Evolutionary conservation across 2,329 filamentous ascomycete species (phyloP).

Genomic region (Onygena corvina): DNA sequence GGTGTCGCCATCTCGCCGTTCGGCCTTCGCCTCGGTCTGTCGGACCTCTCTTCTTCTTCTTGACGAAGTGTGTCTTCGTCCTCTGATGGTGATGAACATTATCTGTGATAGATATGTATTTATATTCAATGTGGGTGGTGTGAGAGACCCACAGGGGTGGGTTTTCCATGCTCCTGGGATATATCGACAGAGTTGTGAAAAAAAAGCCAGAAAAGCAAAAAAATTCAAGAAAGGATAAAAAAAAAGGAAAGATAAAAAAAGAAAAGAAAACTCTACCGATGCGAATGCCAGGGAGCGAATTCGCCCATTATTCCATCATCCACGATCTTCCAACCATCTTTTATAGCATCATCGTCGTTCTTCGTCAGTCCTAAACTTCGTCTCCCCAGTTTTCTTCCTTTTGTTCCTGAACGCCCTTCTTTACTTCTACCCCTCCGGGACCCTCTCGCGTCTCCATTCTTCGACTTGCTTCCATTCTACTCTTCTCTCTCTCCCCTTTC

Average conservation of each 20-base stretch:
- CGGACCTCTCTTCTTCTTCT: not conserved
- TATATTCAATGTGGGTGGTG: constrained; percentile 1
- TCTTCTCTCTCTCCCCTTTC: constrained; percentile 12
- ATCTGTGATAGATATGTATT: constrained; percentile 2
- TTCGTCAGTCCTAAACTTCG: constrained; percentile 8
- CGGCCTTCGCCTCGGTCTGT: not conserved
- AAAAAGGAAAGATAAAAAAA: not conserved
- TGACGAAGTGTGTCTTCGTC: no score
- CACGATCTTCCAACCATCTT: no score
- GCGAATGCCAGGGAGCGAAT: not conserved
- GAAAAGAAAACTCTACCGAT: not conserved
- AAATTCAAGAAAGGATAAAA: not conserved
- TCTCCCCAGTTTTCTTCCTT: constrained; percentile 8
- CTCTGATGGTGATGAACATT: no score
- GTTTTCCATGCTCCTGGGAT: constrained; percentile 12
- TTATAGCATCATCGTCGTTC: not conserved
- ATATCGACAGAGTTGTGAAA: not conserved
- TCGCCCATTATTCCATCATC: constrained; percentile 1
- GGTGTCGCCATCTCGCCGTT: constrained; percentile 2
- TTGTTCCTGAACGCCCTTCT: constrained; percentile 8
- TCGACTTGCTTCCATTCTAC: constrained; percentile 14
- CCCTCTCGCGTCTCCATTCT: constrained; percentile 13
- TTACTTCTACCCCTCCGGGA: constrained; percentile 8
- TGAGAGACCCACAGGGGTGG: constrained; percentile 12
- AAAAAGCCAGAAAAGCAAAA: not conserved